Evolutionary conservation across 2,329 filamentous ascomycete genomes (phyloP).

Genomic region (Aspergillus sp.): DNA sequence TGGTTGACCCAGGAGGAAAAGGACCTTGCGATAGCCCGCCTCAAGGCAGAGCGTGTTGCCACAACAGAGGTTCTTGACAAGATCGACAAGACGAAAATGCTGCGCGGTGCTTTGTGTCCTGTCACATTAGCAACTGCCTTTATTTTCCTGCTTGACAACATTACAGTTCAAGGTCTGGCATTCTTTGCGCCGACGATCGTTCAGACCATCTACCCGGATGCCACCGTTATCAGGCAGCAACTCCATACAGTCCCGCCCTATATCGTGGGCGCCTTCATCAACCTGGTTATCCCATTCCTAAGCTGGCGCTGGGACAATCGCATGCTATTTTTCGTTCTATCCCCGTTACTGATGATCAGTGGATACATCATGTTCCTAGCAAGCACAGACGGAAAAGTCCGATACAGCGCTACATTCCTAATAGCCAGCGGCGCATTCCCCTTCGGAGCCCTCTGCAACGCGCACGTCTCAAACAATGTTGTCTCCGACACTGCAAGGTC

Average conservation of each 20-base stretch:
- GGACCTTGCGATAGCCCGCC: conserved; percentile 62
- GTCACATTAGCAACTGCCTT: conserved; percentile 58
- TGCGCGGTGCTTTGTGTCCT: conserved; percentile 64
- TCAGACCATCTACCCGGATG: conserved; percentile 62
- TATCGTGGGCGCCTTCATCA: conserved; percentile 66
- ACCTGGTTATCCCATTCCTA: conserved; percentile 59
- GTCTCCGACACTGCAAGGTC: conserved; percentile 69
- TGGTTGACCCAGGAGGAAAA: conserved; percentile 69
- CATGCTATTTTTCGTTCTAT: conserved; percentile 60
- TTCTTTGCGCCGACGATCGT: conserved; percentile 73
- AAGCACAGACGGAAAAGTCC: conserved; percentile 50
- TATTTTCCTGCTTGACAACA: conserved; percentile 65
- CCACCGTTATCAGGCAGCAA: conserved; percentile 62
- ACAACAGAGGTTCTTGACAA: conserved; percentile 64
- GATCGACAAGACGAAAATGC: conserved; percentile 59
- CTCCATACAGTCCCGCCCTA: conserved; percentile 71
- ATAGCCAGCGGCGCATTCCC: conserved; percentile 65
- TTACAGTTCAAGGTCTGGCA: conserved; percentile 69
- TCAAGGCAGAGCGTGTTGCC: conserved; percentile 67
- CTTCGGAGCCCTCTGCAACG: conserved; percentile 65
- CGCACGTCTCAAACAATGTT: conserved; percentile 68
- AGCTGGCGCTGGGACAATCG: conserved; percentile 62
- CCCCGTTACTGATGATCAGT: conserved; percentile 63
- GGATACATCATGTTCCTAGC: conserved; percentile 72
- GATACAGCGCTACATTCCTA: conserved; percentile 72